Base-by-base conservation (phyloP, 768 basidiomycete species). In the Coprinopsis strossmayeri region DNA sequence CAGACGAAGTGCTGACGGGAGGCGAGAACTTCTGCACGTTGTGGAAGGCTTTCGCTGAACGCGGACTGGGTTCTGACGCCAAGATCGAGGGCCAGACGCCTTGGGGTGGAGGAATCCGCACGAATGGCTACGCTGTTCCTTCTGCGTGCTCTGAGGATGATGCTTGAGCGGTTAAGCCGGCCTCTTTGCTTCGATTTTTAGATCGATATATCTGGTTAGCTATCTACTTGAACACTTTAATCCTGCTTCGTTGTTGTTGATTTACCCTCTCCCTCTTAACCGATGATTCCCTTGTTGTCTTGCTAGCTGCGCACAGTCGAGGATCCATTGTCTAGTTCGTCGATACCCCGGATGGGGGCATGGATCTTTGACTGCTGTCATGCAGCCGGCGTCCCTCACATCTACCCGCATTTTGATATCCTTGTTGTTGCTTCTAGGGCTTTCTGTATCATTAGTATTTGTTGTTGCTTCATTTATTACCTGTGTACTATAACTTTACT, bases 21-120 rank as follows among this genome's bases (percentile, higher is more conserved):
- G 95, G 95, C 2, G 90, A 92, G 78, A 99, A 99, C 74, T 71
- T 74, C 57, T 99, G 95, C 64, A 72, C 73, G 12, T 66, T 99
- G 54, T 97, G 92, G 93, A 68, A 74, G 49, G 90, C 81, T 35
- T 99, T 97, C 62, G 76, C 89, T 4, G 67, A 76, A 56, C 76
- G 90, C 28, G 95, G 95, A 0, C 66, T 98, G 40, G 94, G 94
- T 2, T 61, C 69, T 10, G 83, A 92, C 57, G 89, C 95, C 2
- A 67, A 55, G 13, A 78, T 97, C 34, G 69, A 77, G 25, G 86
- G 89, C 45, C 70, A 76, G 50, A 90, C 89, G 5, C 92, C 91
- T 15, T 96, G 93, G 93, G 93, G 93, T 59, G 91, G 91, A 77
- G 93, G 92, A 50, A 68, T 89, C 45, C 77, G 93, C 53, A 74